Base-by-base conservation (phyloP, 352 stramenopile species). In the Detonula confervacea region DNA sequence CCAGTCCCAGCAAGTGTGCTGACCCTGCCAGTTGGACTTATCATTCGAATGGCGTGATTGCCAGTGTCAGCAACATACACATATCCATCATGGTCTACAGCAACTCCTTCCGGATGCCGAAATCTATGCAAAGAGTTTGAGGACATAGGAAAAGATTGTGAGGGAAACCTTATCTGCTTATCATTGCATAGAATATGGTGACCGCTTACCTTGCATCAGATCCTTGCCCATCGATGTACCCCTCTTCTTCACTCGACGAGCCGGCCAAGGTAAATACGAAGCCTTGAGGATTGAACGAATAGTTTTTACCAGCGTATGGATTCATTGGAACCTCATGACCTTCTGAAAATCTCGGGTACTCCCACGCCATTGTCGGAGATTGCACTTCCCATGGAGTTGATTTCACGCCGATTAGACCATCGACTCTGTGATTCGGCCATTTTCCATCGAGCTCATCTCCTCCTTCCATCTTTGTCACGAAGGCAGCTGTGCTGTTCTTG, bases 61-160 rank as follows among this genome's bases (percentile, higher is more conserved):
- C 94, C 93, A 16, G 93, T 98, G 81, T 98, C 96, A 0, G 95
- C 95, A 1, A 99, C 95, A 80, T 98, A 99, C 4, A 98, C 91
- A 39, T 97, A 93, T 6, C 95, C 95, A 9, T 91, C 91, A 20
- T 92, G 93, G 81, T 98, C 96, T 9, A 98, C 92, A 0, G 95
- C 95, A 20, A 98, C 89, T 63, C 95, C 95, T 69, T 96, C 84
- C 11, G 96, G 96, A 62, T 93, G 90, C 64, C 91, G 92, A 83
- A 98, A 98, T 30, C 83, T 81, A 27, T 11, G 24, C 8, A 16
- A 44, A 37, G 51, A 59, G 47, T 25, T 51, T 1, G 14, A 29
- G 54, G 22, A 44, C 7, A 55, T 12, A 61, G 22, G 54, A 56
- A 11, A 25, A 57, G 44, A 63, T 62, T n/a, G 44, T 33, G 27